These are phyloP conservation scores for Triangularia setosa DNA, from an alignment of 2,329 filamentous ascomycete genomes.

Conservation along the genomic window DNA sequence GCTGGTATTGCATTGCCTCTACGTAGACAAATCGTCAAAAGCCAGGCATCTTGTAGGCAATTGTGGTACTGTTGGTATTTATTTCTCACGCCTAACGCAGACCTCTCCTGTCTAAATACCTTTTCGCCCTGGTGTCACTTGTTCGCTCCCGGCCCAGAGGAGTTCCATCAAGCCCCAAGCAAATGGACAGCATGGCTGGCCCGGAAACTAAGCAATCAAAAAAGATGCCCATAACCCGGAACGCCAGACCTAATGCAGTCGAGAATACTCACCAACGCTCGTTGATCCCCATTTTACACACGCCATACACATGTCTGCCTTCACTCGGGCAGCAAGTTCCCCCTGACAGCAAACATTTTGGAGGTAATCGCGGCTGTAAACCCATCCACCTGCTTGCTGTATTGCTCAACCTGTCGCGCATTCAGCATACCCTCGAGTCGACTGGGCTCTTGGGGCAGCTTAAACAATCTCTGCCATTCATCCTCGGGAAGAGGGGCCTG, in stretches of 20 bases:
- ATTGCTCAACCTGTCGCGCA: constrained; percentile 94
- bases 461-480: constrained; percentile 97
- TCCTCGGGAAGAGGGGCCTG: constrained; percentile 87
- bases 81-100: not conserved
- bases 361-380: constrained; percentile 87
- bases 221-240: constrained; percentile 26
- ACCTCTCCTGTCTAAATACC: constrained; percentile 2
- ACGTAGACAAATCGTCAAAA: not conserved
- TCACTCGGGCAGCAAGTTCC: constrained; percentile 59
- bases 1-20: no score
- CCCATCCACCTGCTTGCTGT: constrained; percentile 92
- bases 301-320: not conserved
- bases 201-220: constrained; percentile 23
- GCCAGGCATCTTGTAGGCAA: not conserved
- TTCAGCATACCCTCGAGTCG: constrained; percentile 91
- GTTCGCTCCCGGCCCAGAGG: not conserved
- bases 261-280: constrained; percentile 16
- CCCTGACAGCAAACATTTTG: constrained; percentile 97
- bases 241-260: constrained; percentile 28
- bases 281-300: constrained; percentile 4
- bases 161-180: not conserved
- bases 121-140: not conserved
- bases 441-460: constrained; percentile 92
- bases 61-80: constrained; percentile 2
- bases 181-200: constrained; percentile 18